These are phyloP conservation scores for Aquanectria penicillioides DNA, from an alignment of 2,329 filamentous ascomycete genomes.

Conservation along the genomic window DNA sequence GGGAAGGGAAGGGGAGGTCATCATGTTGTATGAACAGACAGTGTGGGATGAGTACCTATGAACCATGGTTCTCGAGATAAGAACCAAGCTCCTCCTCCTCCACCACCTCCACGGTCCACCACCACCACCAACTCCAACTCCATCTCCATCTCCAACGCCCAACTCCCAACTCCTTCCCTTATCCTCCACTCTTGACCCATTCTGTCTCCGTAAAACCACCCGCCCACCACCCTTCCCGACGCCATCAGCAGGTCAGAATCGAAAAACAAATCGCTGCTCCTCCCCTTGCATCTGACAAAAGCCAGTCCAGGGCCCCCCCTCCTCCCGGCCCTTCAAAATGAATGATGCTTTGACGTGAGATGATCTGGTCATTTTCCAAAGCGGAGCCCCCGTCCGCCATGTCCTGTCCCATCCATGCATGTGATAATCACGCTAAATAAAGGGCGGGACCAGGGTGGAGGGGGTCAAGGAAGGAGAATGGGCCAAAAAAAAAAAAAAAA, in stretches of 20 bases:
- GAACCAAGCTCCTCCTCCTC: no score
- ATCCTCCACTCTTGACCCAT: no score
- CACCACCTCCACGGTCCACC: no score
- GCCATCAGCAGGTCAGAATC: neutral
- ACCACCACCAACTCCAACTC: neutral
- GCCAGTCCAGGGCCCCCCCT: neutral
- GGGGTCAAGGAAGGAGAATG: neutral
- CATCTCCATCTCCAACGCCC: neutral
- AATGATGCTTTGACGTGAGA: slow-evolving; percentile 41
- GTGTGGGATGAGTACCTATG: no score
- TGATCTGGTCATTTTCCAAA: slow-evolving; percentile 41
- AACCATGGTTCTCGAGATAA: no score
- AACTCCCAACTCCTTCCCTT: neutral
- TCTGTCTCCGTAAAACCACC: no score
- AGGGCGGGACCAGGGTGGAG: slow-evolving; percentile 29
- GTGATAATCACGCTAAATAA: slow-evolving; percentile 43
- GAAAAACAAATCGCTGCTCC: neutral
- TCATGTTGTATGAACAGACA: no score
- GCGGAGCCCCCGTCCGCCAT: slow-evolving; percentile 23
- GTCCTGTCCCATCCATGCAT: slow-evolving; percentile 30
- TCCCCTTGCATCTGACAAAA: slow-evolving; percentile 1
- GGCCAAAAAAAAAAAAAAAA: slow-evolving; percentile 8
- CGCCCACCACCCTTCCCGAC: neutral
- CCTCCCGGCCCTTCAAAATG: slow-evolving; percentile 24
- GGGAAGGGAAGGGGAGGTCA: no score